Conservation (phyloP, 2,329 filamentous ascomycete genomes). For the Elsinoe australis region DNA sequence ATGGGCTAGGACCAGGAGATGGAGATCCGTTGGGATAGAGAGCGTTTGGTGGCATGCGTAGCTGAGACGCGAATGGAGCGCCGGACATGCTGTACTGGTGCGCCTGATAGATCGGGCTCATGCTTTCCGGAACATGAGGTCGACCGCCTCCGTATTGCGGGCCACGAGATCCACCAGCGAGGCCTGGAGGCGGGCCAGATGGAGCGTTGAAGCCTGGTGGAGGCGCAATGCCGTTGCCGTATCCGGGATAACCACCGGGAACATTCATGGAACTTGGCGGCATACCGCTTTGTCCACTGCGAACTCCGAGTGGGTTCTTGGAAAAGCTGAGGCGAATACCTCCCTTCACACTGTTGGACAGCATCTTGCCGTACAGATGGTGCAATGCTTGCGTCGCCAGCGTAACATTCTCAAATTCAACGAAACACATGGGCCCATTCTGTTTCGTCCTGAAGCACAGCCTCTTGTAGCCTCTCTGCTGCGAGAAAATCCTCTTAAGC, state of each 20-base stretch:
- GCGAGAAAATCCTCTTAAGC: constrained; percentile 85
- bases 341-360: constrained; percentile 89
- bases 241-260: constrained; percentile 48
- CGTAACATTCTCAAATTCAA: constrained; percentile 91
- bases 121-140: constrained; percentile 1
- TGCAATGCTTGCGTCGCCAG: constrained; percentile 86
- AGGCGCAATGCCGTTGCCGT: constrained; percentile 57
- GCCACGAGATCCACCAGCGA: constrained; percentile 2
- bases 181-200: constrained; percentile 10
- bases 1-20: constrained; percentile 1
- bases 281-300: constrained; percentile 60
- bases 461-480: constrained; percentile 89
- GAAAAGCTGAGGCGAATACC: constrained; percentile 95
- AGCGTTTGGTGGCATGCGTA: constrained; percentile 14
- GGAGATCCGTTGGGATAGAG: constrained; percentile 12
- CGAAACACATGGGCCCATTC: constrained; percentile 97
- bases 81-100: constrained; percentile 17
- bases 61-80: constrained; percentile 15
- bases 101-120: constrained; percentile 17
- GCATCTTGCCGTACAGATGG: constrained; percentile 75
- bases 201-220: constrained; percentile 74
- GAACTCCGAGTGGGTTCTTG: constrained; percentile 91
- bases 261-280: constrained; percentile 45
- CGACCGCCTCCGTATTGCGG: not conserved
- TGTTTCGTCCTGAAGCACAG: constrained; percentile 91